These are phyloP conservation scores for Vigna nakashimae DNA, from an alignment of 306 rosid species.

Conservation along the genomic window DNA sequence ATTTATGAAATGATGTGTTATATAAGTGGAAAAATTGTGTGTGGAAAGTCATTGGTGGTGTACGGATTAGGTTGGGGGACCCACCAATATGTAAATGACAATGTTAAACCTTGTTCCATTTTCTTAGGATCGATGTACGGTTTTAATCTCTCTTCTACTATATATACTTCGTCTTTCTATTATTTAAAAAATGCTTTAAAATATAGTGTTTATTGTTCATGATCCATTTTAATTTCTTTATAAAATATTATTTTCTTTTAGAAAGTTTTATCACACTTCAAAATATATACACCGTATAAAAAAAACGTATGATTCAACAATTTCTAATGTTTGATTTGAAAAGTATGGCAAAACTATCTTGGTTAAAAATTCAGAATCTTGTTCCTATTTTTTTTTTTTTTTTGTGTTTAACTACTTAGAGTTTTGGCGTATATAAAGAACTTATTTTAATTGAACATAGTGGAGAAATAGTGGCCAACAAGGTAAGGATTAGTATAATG, in stretches of 20 bases:
- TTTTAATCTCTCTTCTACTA: neutral
- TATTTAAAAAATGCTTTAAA: neutral
- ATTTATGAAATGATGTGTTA: neutral
- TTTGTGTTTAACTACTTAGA: neutral
- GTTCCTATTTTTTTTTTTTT: neutral
- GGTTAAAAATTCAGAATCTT: neutral
- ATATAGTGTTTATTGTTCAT: neutral
- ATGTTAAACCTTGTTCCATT: neutral
- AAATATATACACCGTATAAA: no score
- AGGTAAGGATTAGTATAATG: constrained; percentile 2
- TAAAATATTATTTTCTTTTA: no score
- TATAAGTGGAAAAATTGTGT: neutral
- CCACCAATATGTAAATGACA: neutral
- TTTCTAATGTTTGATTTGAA: neutral
- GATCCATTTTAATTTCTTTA: neutral
- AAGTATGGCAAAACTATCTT: neutral
- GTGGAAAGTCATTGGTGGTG: neutral
- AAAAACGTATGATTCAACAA: neutral
- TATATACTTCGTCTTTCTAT: neutral
- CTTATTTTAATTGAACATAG: neutral
- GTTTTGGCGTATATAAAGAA: constrained; percentile 16
- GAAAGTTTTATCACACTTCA: no score
- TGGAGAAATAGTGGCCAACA: constrained; percentile 45
- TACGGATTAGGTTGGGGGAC: neutral
- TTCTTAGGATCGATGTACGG: neutral